Conservation (phyloP, 2,329 filamentous ascomycete genomes). For the Ambrosiella beaveri region DNA sequence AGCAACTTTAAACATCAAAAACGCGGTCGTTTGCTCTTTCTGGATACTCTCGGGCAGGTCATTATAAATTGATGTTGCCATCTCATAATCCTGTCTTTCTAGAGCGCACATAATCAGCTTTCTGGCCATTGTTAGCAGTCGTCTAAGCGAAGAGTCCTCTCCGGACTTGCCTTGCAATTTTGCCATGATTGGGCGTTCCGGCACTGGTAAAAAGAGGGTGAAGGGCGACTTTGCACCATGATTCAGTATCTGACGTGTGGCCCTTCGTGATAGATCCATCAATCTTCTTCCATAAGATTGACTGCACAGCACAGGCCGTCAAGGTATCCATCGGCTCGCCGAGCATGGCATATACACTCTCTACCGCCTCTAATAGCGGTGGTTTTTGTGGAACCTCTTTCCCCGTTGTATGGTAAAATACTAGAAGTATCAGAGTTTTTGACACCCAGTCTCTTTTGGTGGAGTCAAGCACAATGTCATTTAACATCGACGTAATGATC, state of each 20-base stretch:
- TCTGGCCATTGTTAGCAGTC: slow-evolving; percentile 24
- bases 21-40: slow-evolving; percentile 48
- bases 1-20: slow-evolving; percentile 59
- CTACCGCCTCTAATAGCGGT: slow-evolving; percentile 14
- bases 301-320: slow-evolving; percentile 50
- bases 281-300: slow-evolving; percentile 68
- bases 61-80: slow-evolving; percentile 36
- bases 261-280: slow-evolving; percentile 38
- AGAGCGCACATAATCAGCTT: slow-evolving; percentile 58
- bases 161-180: slow-evolving; percentile 41
- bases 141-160: background rate
- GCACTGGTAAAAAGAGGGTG: slow-evolving; percentile 49
- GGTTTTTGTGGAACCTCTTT: slow-evolving; percentile 11
- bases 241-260: slow-evolving; percentile 36
- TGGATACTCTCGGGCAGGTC: slow-evolving; percentile 40
- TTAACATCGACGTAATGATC: slow-evolving; percentile 47
- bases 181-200: slow-evolving; percentile 48
- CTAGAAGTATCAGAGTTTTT: slow-evolving; percentile 46
- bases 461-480: slow-evolving; percentile 33
- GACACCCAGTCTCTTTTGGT: slow-evolving; percentile 46
- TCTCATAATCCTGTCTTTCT: slow-evolving; percentile 33
- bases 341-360: slow-evolving; percentile 26
- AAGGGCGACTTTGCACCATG: slow-evolving; percentile 56
- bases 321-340: slow-evolving; percentile 34
- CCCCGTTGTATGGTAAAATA: slow-evolving; percentile 43